These are phyloP conservation scores for Polyporus arcularius DNA, from an alignment of 768 basidiomycete species.

Conservation along the genomic window DNA sequence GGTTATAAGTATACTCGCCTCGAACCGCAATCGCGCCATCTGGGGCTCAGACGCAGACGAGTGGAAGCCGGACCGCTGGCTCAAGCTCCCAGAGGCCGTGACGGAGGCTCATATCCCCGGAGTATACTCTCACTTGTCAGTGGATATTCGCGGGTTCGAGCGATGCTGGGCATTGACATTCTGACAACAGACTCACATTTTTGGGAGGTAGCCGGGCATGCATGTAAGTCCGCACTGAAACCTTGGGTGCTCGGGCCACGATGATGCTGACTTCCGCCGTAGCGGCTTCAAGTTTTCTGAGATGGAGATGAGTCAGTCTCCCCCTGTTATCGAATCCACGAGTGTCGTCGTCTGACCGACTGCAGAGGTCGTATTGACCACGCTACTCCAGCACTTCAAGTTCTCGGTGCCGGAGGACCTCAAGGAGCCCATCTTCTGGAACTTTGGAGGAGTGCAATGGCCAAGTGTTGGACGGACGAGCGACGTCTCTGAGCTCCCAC, in stretches of 20 bases:
- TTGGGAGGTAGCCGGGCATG: slow-evolving; percentile 16
- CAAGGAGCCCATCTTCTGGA: slow-evolving; percentile 2
- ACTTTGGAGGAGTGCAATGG: background rate
- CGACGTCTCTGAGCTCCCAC: background rate
- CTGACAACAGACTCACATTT: slow-evolving; percentile 20
- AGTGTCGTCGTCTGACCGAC: background rate
- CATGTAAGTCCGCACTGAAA: slow-evolving; percentile 9
- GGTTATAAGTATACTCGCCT: slow-evolving; percentile 19
- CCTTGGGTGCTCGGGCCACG: background rate
- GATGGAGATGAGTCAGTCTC: slow-evolving; percentile 16
- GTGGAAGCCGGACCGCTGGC: slow-evolving; percentile 23
- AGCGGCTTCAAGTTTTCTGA: slow-evolving; percentile 20
- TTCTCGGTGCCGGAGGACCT: background rate
- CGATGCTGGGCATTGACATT: background rate
- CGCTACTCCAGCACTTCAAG: background rate
- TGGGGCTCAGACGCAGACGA: slow-evolving; percentile 24
- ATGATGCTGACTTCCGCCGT: background rate
- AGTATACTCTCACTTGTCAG: slow-evolving; percentile 11
- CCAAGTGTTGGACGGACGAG: slow-evolving; percentile 1
- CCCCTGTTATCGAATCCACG: background rate
- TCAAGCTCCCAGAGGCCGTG: slow-evolving; percentile 6
- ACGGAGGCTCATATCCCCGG: slow-evolving; percentile 3
- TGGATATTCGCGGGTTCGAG: background rate
- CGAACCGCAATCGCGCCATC: slow-evolving; percentile 24
- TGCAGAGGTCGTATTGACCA: slow-evolving; percentile 1